These are phyloP conservation scores for Carex pumila DNA, from an alignment of 176 grass and related monocot genomes.

Conservation along the genomic window DNA sequence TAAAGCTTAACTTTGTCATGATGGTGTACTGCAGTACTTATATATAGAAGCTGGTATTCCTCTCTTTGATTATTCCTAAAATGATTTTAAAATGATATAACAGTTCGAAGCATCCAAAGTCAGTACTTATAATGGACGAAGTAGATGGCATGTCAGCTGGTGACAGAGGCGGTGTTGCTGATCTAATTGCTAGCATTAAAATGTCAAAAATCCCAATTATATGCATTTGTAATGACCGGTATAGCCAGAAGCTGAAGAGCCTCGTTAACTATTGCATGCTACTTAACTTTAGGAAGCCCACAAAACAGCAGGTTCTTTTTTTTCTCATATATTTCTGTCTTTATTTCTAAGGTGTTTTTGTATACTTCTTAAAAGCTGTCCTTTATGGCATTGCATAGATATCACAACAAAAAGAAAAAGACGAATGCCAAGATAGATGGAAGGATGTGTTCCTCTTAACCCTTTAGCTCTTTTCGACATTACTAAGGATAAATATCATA, in stretches of 20 bases:
- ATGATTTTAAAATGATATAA: constrained; percentile 12
- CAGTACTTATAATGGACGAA: constrained; percentile 97
- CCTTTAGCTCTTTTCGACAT: background rate
- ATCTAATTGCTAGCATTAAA: constrained; percentile 99
- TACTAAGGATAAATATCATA: background rate
- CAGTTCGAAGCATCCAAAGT: constrained; percentile 44
- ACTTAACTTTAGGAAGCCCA: constrained; percentile 96
- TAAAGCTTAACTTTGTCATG: background rate
- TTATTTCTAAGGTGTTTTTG: background rate
- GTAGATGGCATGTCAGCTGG: constrained; percentile 99
- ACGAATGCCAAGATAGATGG: background rate
- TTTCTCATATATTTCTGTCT: background rate
- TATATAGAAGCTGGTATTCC: background rate
- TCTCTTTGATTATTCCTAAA: background rate
- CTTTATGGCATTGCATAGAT: background rate
- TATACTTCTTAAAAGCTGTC: background rate
- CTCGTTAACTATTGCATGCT: constrained; percentile 86
- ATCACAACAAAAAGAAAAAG: background rate
- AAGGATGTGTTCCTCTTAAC: background rate
- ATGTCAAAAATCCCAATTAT: constrained; percentile 96
- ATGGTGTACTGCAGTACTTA: background rate
- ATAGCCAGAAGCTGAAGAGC: constrained; percentile 97
- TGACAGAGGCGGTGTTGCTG: constrained; percentile 97
- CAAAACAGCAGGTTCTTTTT: constrained; percentile 86
- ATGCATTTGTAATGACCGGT: constrained; percentile 97